Percentiles rank a stretch among this genome's conserved stretches.
Evolutionary conservation across 139 green algal genomes (phyloP).

Genomic region (Asterochloris erici): DNA sequence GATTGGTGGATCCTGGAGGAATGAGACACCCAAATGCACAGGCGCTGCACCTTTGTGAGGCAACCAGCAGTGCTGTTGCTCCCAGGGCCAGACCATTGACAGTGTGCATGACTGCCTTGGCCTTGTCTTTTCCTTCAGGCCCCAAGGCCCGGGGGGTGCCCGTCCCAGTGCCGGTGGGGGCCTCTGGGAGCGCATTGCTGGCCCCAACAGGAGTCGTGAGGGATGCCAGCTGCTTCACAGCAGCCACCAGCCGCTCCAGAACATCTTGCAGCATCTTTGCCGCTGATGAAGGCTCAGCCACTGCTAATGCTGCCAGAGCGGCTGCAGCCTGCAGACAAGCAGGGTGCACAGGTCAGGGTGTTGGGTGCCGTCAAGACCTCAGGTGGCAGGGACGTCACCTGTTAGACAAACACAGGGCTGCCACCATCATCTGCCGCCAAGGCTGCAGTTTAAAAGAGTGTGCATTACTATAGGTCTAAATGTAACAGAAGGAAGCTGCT

Average conservation of each 20-base stretch:
- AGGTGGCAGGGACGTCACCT: too few relatives aligned
- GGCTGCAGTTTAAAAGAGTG: too few relatives aligned
- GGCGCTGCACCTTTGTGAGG: slow-evolving; percentile 26
- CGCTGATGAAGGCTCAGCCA: slow-evolving; percentile 50
- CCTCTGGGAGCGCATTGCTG: neutral
- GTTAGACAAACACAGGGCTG: too few relatives aligned
- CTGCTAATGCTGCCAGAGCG: slow-evolving; percentile 57
- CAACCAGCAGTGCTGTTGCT: slow-evolving; percentile 55
- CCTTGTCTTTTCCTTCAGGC: slow-evolving; percentile 13
- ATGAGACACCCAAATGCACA: slow-evolving; percentile 49
- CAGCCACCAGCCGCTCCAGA: slow-evolving; percentile 31
- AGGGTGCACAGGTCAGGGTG: neutral
- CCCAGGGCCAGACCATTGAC: slow-evolving; percentile 63
- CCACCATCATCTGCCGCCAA: too few relatives aligned
- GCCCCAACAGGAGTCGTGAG: neutral
- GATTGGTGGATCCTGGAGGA: too few relatives aligned
- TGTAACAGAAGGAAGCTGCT: too few relatives aligned
- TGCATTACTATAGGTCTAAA: too few relatives aligned
- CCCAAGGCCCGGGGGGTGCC: slow-evolving; percentile 24
- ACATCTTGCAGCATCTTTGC: slow-evolving; percentile 34
- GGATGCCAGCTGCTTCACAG: slow-evolving; percentile 21
- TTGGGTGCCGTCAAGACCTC: too few relatives aligned
- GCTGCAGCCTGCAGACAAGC: slow-evolving; percentile 54
- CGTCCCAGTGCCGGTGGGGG: slow-evolving; percentile 23
- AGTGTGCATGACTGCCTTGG: slow-evolving; percentile 51